These are phyloP conservation scores for Spencermartinsiella europaea DNA, from an alignment of 805 yeast species.

Conservation along the genomic window DNA sequence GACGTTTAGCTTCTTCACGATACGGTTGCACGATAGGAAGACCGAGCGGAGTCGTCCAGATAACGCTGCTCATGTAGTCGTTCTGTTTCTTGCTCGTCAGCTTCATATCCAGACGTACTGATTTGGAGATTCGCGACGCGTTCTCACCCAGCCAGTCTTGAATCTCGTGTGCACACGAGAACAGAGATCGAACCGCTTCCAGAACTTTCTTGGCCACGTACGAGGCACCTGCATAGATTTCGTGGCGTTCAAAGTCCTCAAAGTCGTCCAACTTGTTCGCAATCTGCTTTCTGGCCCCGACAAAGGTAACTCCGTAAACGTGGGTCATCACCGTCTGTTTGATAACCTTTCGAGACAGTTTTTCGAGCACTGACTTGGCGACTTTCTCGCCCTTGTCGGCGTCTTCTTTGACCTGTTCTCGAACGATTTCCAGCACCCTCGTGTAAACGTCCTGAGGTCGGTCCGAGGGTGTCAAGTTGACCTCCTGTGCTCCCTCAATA, in stretches of 20 bases:
- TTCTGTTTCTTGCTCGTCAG: slow-evolving; percentile 37
- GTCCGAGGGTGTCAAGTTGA: slow-evolving; percentile 50
- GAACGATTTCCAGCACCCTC: slow-evolving; percentile 49
- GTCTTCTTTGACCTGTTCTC: slow-evolving; percentile 44
- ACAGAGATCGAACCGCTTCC: slow-evolving; percentile 75
- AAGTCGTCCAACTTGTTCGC: slow-evolving; percentile 65
- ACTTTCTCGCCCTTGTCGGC: slow-evolving; percentile 22
- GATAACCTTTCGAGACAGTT: slow-evolving; percentile 79
- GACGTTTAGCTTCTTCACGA: slow-evolving; percentile 58
- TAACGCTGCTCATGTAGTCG: slow-evolving; percentile 76
- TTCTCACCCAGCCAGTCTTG: slow-evolving; percentile 95
- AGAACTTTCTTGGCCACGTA: slow-evolving; percentile 78
- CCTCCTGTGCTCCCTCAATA: slow-evolving; percentile 58
- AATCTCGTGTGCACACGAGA: slow-evolving; percentile 87
- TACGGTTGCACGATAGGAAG: slow-evolving; percentile 97
- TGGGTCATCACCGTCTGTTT: slow-evolving; percentile 98
- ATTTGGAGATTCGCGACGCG: slow-evolving; percentile 73
- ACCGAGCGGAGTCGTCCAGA: slow-evolving; percentile 97
- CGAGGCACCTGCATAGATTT: slow-evolving; percentile 45
- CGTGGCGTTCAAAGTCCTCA: slow-evolving; percentile 45
- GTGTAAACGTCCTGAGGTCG: slow-evolving; percentile 59
- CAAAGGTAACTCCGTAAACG: slow-evolving; percentile 92
- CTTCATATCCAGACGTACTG: slow-evolving; percentile 56
- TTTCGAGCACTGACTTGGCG: slow-evolving; percentile 47
- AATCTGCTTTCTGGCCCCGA: slow-evolving; percentile 90